These are phyloP conservation scores for Coemansia sp. DNA, from an alignment of 192 early-diverging fungal species.

Conservation along the genomic window DNA sequence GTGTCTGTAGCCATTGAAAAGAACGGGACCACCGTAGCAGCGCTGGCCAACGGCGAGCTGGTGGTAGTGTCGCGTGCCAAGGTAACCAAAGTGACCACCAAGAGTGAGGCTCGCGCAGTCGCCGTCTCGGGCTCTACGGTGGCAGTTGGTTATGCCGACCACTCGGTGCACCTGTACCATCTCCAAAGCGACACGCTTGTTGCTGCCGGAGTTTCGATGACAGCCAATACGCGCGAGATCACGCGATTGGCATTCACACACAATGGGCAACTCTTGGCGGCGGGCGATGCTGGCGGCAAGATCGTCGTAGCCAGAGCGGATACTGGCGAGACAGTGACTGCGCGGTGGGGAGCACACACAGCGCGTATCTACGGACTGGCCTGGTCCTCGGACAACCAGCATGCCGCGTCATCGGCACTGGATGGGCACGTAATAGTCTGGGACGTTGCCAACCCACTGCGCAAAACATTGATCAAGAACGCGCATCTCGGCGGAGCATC, in stretches of 20 bases:
- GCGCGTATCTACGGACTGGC: slow-evolving; percentile 79
- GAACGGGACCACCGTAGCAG: slow-evolving; percentile 17
- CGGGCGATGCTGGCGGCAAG: slow-evolving; percentile 79
- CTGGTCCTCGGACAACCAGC: slow-evolving; percentile 77
- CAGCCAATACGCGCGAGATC: slow-evolving; percentile 65
- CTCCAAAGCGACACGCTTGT: slow-evolving; percentile 27
- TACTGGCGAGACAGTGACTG: slow-evolving; percentile 56
- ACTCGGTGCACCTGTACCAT: slow-evolving; percentile 67
- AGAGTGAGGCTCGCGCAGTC: slow-evolving; percentile 13
- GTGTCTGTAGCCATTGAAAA: slow-evolving; percentile 26
- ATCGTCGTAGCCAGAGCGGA: slow-evolving; percentile 72
- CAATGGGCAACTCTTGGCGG: slow-evolving; percentile 72
- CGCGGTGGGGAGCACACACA: slow-evolving; percentile 88
- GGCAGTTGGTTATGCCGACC: slow-evolving; percentile 61
- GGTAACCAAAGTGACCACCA: not conserved
- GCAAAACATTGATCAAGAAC: slow-evolving; percentile 73
- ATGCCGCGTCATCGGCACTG: slow-evolving; percentile 78
- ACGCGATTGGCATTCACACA: slow-evolving; percentile 82
- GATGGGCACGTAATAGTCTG: slow-evolving; percentile 94
- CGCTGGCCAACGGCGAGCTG: slow-evolving; percentile 34
- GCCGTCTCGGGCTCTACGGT: slow-evolving; percentile 17
- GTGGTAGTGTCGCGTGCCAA: slow-evolving; percentile 17
- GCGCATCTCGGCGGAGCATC: slow-evolving; percentile 84
- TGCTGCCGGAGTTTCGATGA: slow-evolving; percentile 27
- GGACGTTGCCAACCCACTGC: slow-evolving; percentile 78